Percentiles rank a stretch among this genome's conserved stretches.
These are phyloP conservation scores for Aspergillus glaucus DNA, from an alignment of 2,329 filamentous ascomycete species.

Conservation along the genomic window DNA sequence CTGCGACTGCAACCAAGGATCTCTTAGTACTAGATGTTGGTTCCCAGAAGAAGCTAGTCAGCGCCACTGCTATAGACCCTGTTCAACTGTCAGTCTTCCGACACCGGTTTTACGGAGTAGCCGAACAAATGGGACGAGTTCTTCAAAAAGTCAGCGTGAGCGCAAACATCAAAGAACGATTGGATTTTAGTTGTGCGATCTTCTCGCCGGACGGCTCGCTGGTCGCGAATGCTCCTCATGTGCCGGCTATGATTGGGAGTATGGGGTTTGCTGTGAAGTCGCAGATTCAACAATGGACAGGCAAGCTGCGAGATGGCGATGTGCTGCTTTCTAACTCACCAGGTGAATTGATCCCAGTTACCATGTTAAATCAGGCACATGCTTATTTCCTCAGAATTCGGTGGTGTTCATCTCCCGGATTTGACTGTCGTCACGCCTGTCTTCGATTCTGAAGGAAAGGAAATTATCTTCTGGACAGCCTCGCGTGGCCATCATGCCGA, in stretches of 20 bases:
- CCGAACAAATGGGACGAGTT: constrained; percentile 75
- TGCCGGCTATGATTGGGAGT: constrained; percentile 71
- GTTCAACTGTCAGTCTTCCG: constrained; percentile 74
- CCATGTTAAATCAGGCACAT: too few species aligned
- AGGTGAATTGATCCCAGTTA: constrained; percentile 38
- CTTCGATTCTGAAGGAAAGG: constrained; percentile 62
- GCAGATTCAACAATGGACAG: constrained; percentile 68
- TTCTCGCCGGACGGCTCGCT: constrained; percentile 68
- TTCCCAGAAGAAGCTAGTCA: constrained; percentile 20
- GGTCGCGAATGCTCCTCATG: constrained; percentile 62
- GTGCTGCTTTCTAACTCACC: constrained; percentile 75
- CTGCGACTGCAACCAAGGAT: constrained; percentile 30
- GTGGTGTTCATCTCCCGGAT: constrained; percentile 75
- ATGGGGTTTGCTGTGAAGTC: constrained; percentile 74
- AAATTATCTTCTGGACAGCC: constrained; percentile 69
- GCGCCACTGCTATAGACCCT: constrained; percentile 58
- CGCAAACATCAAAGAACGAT: constrained; percentile 72
- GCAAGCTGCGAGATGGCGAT: constrained; percentile 66
- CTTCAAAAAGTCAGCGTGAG: constrained; percentile 68
- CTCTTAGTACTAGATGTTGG: constrained; percentile 36
- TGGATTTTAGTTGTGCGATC: constrained; percentile 76
- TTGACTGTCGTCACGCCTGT: constrained; percentile 72
- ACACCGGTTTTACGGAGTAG: constrained; percentile 78
- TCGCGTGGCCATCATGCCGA: constrained; percentile 62
- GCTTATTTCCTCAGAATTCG: constrained; percentile 52